These are phyloP conservation scores for Xylaria hypoxylon DNA, from an alignment of 2,329 filamentous ascomycete genomes.

Conservation along the genomic window DNA sequence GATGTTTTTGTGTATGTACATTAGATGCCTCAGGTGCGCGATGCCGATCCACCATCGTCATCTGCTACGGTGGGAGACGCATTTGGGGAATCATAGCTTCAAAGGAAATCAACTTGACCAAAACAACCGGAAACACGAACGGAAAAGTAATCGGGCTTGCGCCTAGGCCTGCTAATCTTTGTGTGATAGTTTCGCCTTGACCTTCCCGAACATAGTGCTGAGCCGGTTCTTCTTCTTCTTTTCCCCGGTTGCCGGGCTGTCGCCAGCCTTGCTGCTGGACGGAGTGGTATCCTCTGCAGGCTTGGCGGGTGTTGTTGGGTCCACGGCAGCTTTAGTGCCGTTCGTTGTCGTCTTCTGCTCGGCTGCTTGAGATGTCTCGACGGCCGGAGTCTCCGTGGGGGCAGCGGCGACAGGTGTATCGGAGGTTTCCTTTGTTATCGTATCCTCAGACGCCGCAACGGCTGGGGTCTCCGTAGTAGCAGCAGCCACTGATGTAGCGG, in stretches of 20 bases:
- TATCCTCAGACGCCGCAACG: conserved; percentile 8
- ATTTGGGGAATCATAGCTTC: conserved; percentile 50
- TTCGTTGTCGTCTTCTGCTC: conserved; percentile 41
- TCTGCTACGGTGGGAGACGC: conserved; percentile 43
- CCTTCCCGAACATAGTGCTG: conserved; percentile 71
- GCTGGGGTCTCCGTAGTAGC: conserved; percentile 35
- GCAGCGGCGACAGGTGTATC: conserved; percentile 20
- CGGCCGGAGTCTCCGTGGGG: conserved; percentile 24
- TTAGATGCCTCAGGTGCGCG: conserved; percentile 40
- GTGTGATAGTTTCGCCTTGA: conserved; percentile 60
- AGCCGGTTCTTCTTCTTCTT: conserved; percentile 76
- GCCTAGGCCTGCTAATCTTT: conserved; percentile 44
- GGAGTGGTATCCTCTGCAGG: conserved; percentile 35
- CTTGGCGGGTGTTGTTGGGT: conserved; percentile 43
- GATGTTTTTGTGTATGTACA: conserved; percentile 43
- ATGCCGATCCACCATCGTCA: conserved; percentile 41
- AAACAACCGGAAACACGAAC: conserved; percentile 32
- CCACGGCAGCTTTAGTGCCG: conserved; percentile 37
- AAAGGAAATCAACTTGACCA: conserved; percentile 40
- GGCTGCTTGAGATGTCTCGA: conserved; percentile 21
- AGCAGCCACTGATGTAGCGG: conserved; percentile 29
- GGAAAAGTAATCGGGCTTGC: conserved; percentile 31
- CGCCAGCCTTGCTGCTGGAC: conserved; percentile 49
- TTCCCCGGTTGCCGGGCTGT: conserved; percentile 54
- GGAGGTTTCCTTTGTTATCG: conserved; percentile 4